Conservation (phyloP, 352 stramenopile genomes). For the Phytophthora litchii region DNA sequence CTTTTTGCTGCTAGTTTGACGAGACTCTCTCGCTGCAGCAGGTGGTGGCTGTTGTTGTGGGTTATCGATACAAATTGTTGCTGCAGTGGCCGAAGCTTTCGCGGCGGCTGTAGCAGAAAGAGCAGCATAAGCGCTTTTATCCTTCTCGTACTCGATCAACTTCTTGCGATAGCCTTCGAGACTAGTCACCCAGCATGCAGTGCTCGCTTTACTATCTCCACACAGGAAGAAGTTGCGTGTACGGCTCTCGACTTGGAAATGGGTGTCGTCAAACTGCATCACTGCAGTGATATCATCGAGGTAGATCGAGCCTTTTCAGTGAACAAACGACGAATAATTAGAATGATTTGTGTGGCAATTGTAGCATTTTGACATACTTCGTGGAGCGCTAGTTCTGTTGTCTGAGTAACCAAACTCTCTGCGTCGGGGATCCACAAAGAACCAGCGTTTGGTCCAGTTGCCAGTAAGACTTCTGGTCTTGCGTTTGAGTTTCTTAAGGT, state of each 20-base stretch:
- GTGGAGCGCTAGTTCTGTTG: conserved; percentile 47
- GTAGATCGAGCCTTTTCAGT: conserved; percentile 69
- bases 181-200: conserved; percentile 80
- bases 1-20: conserved; percentile 29
- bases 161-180: conserved; percentile 84
- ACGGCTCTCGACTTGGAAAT: conserved; percentile 85
- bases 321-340: neutral
- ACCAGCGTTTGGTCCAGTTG: conserved; percentile 89
- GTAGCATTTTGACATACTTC: conserved; percentile 44
- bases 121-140: conserved; percentile 48
- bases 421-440: conserved; percentile 80
- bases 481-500: conserved; percentile 89
- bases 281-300: conserved; percentile 89
- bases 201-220: conserved; percentile 84
- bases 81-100: conserved; percentile 10
- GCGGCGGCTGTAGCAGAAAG: conserved; percentile 15
- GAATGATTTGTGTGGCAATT: neutral
- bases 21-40: conserved; percentile 4
- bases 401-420: conserved; percentile 80
- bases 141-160: conserved; percentile 69
- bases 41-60: conserved; percentile 7
- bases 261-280: conserved; percentile 84
- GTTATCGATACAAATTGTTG: conserved; percentile 1
- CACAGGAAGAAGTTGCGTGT: conserved; percentile 88
- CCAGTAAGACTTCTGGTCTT: conserved; percentile 78